Percentiles rank a stretch among this genome's conserved stretches.
These are phyloP conservation scores for Aspergillus fructus DNA, from an alignment of 2,329 filamentous ascomycete species.

Conservation along the genomic window DNA sequence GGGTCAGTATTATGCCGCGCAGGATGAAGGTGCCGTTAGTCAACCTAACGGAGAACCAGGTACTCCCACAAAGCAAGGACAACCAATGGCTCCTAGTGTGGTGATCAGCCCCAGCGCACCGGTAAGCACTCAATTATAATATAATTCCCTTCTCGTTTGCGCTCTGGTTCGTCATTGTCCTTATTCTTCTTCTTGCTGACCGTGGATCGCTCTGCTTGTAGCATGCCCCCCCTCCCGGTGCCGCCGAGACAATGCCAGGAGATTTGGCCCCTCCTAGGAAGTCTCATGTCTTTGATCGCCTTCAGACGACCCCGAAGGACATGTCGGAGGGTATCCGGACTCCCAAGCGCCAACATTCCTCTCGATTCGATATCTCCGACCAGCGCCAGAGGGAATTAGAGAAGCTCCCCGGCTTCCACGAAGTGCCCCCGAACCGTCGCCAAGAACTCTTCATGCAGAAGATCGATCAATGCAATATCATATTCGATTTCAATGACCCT, in stretches of 20 bases:
- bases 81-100: slow-evolving; percentile 75
- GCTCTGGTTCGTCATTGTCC: background rate
- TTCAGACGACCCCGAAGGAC: slow-evolving; percentile 94
- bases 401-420: slow-evolving; percentile 96
- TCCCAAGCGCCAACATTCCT: slow-evolving; percentile 95
- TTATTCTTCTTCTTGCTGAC: background rate
- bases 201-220: slow-evolving; percentile 34
- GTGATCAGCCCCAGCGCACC: slow-evolving; percentile 93
- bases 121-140: slow-evolving; percentile 50
- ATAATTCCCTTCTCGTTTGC: background rate
- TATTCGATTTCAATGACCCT: slow-evolving; percentile 99
- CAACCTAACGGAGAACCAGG: slow-evolving; percentile 51
- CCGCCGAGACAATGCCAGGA: slow-evolving; percentile 96
- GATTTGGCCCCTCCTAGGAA: slow-evolving; percentile 96
- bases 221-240: slow-evolving; percentile 90
- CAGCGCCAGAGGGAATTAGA: slow-evolving; percentile 86
- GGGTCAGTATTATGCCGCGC: slow-evolving; percentile 40
- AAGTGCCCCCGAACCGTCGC: slow-evolving; percentile 89
- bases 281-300: slow-evolving; percentile 80
- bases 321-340: slow-evolving; percentile 93
- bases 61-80: slow-evolving; percentile 64
- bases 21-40: slow-evolving; percentile 33
- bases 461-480: slow-evolving; percentile 99
- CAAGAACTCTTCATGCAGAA: slow-evolving; percentile 99
- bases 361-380: slow-evolving; percentile 94